Evolutionary conservation across 805 yeast species (phyloP).

Genomic region (Lachancea meyersii): DNA sequence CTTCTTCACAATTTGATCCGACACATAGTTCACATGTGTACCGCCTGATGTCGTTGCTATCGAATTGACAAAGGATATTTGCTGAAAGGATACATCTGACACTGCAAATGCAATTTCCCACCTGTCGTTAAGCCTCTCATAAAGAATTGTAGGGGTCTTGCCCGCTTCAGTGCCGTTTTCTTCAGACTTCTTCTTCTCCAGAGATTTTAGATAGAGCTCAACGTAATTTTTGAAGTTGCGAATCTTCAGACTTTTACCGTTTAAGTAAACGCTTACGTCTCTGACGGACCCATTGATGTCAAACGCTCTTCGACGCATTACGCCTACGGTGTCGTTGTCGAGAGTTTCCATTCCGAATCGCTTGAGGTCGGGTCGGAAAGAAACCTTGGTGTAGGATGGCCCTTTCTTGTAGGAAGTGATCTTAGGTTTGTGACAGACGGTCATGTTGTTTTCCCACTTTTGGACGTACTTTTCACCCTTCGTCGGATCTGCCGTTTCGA

Average conservation of each 20-base stretch:
- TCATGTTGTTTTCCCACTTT: constrained; percentile 85
- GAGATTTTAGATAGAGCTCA: constrained; percentile 79
- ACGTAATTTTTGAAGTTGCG: constrained; percentile 79
- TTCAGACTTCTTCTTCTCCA: constrained; percentile 38
- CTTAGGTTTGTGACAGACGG: constrained; percentile 64
- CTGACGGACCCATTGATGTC: constrained; percentile 92
- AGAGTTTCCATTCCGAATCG: constrained; percentile 80
- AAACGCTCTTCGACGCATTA: constrained; percentile 86
- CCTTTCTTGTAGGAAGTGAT: constrained; percentile 48
- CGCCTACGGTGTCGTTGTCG: constrained; percentile 78
- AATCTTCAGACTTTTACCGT: constrained; percentile 64
- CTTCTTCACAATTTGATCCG: constrained; percentile 79
- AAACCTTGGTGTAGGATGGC: constrained; percentile 76
- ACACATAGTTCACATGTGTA: constrained; percentile 80
- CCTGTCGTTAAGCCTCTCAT: constrained; percentile 73
- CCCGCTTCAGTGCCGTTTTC: constrained; percentile 31
- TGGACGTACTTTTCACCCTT: constrained; percentile 64
- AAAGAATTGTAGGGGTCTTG: constrained; percentile 53
- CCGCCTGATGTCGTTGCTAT: constrained; percentile 98
- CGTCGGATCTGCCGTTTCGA: constrained; percentile 81
- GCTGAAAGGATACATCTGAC: constrained; percentile 84
- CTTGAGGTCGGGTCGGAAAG: constrained; percentile 80
- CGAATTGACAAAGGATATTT: constrained; percentile 93
- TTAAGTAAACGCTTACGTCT: constrained; percentile 70
- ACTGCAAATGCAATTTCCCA: constrained; percentile 97